phyloP scores from a whole-genome alignment of 2,329 filamentous ascomycete genomes.

The Cytospora piceicola region DNA sequence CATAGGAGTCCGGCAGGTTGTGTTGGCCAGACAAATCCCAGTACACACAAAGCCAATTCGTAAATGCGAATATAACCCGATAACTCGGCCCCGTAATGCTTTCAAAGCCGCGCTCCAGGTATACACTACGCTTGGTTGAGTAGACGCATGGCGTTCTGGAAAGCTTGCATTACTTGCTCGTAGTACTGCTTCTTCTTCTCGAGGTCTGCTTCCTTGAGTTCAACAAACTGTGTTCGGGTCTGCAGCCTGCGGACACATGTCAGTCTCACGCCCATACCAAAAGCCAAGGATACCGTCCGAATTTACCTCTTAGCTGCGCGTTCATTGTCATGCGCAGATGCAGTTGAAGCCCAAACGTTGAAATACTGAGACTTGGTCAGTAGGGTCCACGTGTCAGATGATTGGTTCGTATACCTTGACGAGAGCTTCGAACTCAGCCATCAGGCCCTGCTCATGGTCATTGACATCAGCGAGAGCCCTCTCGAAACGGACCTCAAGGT shows the following conservation, averaged over 20 bases:
- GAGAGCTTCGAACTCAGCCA: slow-evolving; percentile 69
- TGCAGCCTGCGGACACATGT: slow-evolving; percentile 60
- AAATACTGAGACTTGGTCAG: slow-evolving; percentile 65
- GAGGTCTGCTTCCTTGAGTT: slow-evolving; percentile 71
- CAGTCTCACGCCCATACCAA: slow-evolving; percentile 18
- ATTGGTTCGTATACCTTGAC: slow-evolving; percentile 56
- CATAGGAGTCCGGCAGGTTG: background rate
- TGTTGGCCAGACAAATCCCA: background rate
- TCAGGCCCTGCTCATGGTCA: slow-evolving; percentile 65
- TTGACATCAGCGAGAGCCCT: slow-evolving; percentile 66
- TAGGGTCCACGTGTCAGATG: background rate
- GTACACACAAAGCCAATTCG: background rate
- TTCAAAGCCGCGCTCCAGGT: background rate
- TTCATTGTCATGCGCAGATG: slow-evolving; percentile 72
- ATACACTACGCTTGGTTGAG: slow-evolving; percentile 41
- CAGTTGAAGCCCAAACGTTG: slow-evolving; percentile 75
- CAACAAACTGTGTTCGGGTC: slow-evolving; percentile 77
- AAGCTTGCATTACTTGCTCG: slow-evolving; percentile 63
- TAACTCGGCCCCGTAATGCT: background rate
- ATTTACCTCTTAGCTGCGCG: slow-evolving; percentile 74
- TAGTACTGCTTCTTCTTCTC: slow-evolving; percentile 77
- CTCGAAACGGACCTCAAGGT: slow-evolving; percentile 73
- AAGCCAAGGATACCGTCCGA: background rate
- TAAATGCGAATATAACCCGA: background rate
- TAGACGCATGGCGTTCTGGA: slow-evolving; percentile 64